A percentile compares a stretch with the other conserved stretches of the same genome.
phyloP scores from a whole-genome alignment of 176 grass and related monocot species.

The Carex myosuroides region DNA sequence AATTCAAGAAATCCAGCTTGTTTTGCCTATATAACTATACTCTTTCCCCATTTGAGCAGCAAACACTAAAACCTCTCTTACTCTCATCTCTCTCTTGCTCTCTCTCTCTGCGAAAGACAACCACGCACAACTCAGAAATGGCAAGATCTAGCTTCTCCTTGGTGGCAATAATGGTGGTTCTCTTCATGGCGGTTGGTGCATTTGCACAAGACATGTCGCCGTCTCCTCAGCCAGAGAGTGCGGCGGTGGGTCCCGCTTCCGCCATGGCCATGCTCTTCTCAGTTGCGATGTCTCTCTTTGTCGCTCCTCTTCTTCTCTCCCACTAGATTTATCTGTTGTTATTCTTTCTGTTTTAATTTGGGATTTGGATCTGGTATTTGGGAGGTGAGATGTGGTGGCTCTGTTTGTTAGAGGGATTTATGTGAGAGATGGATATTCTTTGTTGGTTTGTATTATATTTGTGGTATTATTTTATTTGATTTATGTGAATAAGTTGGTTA shows the following conservation, averaged over 20 bases:
- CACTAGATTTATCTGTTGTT: slow-evolving; percentile 28
- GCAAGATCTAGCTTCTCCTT: slow-evolving; percentile 34
- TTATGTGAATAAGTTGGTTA: slow-evolving; percentile 16
- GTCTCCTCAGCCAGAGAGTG: slow-evolving; percentile 42
- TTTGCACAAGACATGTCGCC: slow-evolving; percentile 36
- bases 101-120: not conserved
- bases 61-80: not conserved
- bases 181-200: slow-evolving; percentile 37
- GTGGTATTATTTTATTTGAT: slow-evolving; percentile 19
- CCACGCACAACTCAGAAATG: slow-evolving; percentile 24
- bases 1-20: not conserved
- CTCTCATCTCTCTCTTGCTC: not conserved
- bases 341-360: not conserved
- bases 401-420: not conserved
- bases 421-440: slow-evolving; percentile 5
- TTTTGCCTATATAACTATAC: slow-evolving; percentile 11
- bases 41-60: not conserved
- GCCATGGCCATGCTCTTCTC: slow-evolving; percentile 41
- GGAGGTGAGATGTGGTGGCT: slow-evolving; percentile 18
- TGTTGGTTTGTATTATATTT: slow-evolving; percentile 25
- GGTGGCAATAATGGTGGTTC: slow-evolving; percentile 33
- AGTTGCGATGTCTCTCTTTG: slow-evolving; percentile 38
- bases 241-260: slow-evolving; percentile 37
- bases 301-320: slow-evolving; percentile 31
- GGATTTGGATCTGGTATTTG: slow-evolving; percentile 9